These are phyloP conservation scores for Geranium rotundifolium DNA, from an alignment of 345 rosid genomes.

Conservation along the genomic window DNA sequence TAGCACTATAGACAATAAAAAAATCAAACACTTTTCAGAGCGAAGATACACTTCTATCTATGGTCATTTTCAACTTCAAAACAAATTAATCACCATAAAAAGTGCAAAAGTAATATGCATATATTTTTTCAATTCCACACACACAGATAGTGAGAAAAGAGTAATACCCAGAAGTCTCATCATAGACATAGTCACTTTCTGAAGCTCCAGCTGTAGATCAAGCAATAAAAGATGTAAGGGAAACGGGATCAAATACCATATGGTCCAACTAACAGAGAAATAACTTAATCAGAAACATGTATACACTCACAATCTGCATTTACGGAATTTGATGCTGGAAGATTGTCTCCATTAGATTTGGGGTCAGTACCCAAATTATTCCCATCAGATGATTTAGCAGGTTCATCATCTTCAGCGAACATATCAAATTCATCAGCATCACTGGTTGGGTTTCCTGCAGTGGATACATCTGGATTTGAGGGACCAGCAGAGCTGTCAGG, in stretches of 20 bases:
- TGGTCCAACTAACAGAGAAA: neutral
- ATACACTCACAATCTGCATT: slow-evolving; percentile 28
- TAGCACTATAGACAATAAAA: neutral
- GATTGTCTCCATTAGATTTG: slow-evolving; percentile 18
- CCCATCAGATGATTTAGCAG: slow-evolving; percentile 23
- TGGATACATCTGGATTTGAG: slow-evolving; percentile 18
- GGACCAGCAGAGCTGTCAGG: slow-evolving; percentile 14
- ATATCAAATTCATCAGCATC: slow-evolving; percentile 51
- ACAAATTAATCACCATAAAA: neutral
- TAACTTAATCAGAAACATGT: slow-evolving; percentile 1
- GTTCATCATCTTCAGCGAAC: slow-evolving; percentile 71
- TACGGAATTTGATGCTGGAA: slow-evolving; percentile 18
- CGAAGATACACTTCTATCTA: neutral
- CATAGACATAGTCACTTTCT: slow-evolving; percentile 62
- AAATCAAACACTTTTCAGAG: neutral
- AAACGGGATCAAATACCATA: slow-evolving; percentile 6
- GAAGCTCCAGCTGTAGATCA: slow-evolving; percentile 42
- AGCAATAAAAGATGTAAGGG: slow-evolving; percentile 3
- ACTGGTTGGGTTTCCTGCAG: slow-evolving; percentile 17
- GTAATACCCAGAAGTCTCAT: slow-evolving; percentile 79
- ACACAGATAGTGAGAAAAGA: slow-evolving; percentile 5
- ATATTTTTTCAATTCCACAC: too few species aligned
- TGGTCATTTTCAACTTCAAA: neutral
- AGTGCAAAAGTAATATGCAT: neutral
- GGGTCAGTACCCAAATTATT: slow-evolving; percentile 19